phyloP scores from a whole-genome alignment of 1,139 yeast genomes.

The Yamadazyma oceani region DNA sequence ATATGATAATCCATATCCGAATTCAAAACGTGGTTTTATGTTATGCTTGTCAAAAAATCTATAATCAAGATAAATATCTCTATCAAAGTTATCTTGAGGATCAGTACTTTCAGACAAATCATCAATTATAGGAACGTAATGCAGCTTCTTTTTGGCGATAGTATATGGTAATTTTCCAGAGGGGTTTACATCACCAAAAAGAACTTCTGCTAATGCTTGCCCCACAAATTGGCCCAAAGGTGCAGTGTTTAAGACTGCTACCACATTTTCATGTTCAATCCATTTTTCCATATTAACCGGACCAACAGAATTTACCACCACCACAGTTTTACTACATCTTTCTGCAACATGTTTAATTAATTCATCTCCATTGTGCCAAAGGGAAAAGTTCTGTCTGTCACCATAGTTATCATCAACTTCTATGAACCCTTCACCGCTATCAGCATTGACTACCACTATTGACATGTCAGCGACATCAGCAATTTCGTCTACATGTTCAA shows the following conservation, averaged over 20 bases:
- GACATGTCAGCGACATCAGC: slow-evolving; percentile 54
- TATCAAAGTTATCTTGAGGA: slow-evolving; percentile 51
- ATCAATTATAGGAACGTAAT: slow-evolving; percentile 52
- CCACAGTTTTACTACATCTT: slow-evolving; percentile 53
- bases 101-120: slow-evolving; percentile 36
- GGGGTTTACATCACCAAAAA: slow-evolving; percentile 61
- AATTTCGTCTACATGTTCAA: slow-evolving; percentile 41
- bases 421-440: slow-evolving; percentile 61
- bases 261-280: slow-evolving; percentile 58
- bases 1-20: slow-evolving; percentile 63
- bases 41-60: slow-evolving; percentile 56
- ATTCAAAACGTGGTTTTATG: slow-evolving; percentile 58
- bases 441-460: slow-evolving; percentile 51
- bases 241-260: slow-evolving; percentile 54
- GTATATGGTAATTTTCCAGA: slow-evolving; percentile 66
- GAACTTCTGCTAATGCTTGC: slow-evolving; percentile 39
- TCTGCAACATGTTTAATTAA: slow-evolving; percentile 49
- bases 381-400: slow-evolving; percentile 54
- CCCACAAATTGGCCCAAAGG: slow-evolving; percentile 60
- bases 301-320: slow-evolving; percentile 58
- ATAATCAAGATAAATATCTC: slow-evolving; percentile 55
- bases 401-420: slow-evolving; percentile 60
- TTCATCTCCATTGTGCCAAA: slow-evolving; percentile 64
- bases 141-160: slow-evolving; percentile 54
- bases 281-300: slow-evolving; percentile 60